phyloP scores from a whole-genome alignment of 139 green algal genomes.

The Chlorella sp. region DNA sequence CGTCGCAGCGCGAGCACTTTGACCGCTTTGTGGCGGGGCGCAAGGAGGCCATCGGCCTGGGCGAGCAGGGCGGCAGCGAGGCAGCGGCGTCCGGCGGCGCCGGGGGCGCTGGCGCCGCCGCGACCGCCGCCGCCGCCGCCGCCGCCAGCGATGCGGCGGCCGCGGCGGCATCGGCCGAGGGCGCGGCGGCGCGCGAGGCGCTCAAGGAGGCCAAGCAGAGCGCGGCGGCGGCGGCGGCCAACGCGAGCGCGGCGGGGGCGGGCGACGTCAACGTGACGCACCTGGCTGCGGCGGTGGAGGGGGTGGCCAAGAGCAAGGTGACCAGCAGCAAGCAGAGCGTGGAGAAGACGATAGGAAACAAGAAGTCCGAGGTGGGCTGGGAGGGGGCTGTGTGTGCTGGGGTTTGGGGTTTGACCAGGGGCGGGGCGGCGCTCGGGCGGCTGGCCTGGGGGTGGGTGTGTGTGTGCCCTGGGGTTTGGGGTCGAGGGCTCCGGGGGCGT shows the following conservation, averaged over 20 bases:
- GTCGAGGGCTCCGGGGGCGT: too few relatives aligned
- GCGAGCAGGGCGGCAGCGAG: too few relatives aligned
- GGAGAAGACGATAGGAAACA: slow-evolving; percentile 39
- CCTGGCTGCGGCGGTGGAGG: slow-evolving; percentile 31
- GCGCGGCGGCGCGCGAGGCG: neutral
- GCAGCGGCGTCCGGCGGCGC: too few relatives aligned
- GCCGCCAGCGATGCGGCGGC: neutral
- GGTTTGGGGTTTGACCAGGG: too few relatives aligned
- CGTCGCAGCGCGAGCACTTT: neutral
- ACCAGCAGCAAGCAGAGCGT: slow-evolving; percentile 31
- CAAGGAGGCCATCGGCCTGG: neutral
- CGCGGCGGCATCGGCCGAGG: neutral
- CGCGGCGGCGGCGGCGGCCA: neutral
- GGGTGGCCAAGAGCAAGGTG: slow-evolving; percentile 26
- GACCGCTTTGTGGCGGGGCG: slow-evolving; percentile 8
- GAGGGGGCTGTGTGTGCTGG: neutral
- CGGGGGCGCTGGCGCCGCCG: neutral
- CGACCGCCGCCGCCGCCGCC: neutral
- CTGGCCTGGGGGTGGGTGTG: too few relatives aligned
- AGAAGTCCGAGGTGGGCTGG: slow-evolving; percentile 25
- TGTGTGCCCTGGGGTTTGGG: too few relatives aligned
- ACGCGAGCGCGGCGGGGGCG: neutral
- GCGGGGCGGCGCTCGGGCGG: too few relatives aligned
- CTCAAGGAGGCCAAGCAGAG: slow-evolving; percentile 7
- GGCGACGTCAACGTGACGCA: slow-evolving; percentile 14